Evolutionary conservation across 2,329 filamentous ascomycete genomes (phyloP), one percentile per base, ranked within the genome.

Genomic region (Pseudohalonectria lignicola): DNA sequence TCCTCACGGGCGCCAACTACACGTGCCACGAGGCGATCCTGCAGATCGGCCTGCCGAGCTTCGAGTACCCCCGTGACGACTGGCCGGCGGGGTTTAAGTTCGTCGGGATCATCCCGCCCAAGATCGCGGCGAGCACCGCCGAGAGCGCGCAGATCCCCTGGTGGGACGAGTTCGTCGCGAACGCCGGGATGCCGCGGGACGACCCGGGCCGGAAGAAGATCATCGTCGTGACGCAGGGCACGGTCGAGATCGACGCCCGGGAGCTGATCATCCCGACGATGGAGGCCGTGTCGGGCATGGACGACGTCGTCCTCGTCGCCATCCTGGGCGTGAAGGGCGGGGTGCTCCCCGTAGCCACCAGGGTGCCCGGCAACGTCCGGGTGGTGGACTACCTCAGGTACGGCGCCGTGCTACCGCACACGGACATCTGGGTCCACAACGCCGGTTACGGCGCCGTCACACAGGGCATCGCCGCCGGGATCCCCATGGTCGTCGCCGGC

Each of bases 371-470:
- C 10, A 61, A 63, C 34, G 53, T 49, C 4, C 50, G 49, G 20
- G 41, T 63, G 5, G 54, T 53, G 5, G 57, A 61, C 39, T 62
- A 62, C 41, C 48, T 63, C 1, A 48, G 52, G 3, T 63, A 63
- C 44, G 59, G 62, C 37, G 55, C 55, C 0, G 52, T 56, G n/a
- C 49, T 64, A 12, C 53, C 55, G 4, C 50, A 54, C 35, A 55
- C 57, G 1, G 48, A 57, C 34, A 49, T 54, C 2, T 64, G 58
- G 56, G 49, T 63, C 4, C 58, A 61, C 42, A 64, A 64, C 38
- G 61, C 54, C 2, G 61, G 61, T 1, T 64, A 61, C 41, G 61
- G 61, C 4, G 61, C 60, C 4, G 53, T 61, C 9, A 57, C 53
- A 36, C 61, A 64, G 38, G 60, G 59, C 11, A 54, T 64, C 32